phyloP scores from a whole-genome alignment of 164 flowering plant species.

The Dillenia suffruticosa region DNA sequence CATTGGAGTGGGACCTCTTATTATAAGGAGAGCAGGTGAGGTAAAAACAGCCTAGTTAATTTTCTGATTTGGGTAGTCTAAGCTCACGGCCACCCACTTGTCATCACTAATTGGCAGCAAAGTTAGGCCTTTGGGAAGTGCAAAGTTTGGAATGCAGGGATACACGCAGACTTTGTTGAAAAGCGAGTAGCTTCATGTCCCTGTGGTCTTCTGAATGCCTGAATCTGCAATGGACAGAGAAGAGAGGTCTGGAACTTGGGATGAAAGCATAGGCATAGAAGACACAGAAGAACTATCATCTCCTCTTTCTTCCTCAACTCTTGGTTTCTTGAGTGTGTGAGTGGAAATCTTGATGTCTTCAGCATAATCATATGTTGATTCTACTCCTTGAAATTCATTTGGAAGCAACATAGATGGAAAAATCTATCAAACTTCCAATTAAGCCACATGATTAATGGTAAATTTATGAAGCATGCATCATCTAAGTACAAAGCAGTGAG shows the following conservation, averaged over 20 bases:
- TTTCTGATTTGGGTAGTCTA: constrained; percentile 32
- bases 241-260: constrained; percentile 10
- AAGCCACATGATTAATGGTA: too few species aligned
- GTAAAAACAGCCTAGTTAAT: too few species aligned
- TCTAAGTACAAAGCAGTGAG: background rate
- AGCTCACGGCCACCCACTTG: constrained; percentile 50
- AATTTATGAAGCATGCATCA: background rate
- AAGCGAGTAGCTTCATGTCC: constrained; percentile 18
- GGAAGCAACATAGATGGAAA: too few species aligned
- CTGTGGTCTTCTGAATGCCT: constrained; percentile 4
- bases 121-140: constrained; percentile 28
- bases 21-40: too few species aligned
- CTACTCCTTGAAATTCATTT: too few species aligned
- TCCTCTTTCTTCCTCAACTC: background rate
- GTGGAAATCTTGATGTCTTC: too few species aligned
- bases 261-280: background rate
- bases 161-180: constrained; percentile 38
- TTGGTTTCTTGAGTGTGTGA: too few species aligned
- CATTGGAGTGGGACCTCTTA: too few species aligned
- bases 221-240: constrained; percentile 7
- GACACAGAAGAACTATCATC: background rate
- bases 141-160: constrained; percentile 22
- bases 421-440: too few species aligned
- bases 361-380: too few species aligned
- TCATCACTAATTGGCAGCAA: constrained; percentile 39